Evolutionary conservation across 768 basidiomycete species (phyloP).

Genomic region (Tylopilus sp.): DNA sequence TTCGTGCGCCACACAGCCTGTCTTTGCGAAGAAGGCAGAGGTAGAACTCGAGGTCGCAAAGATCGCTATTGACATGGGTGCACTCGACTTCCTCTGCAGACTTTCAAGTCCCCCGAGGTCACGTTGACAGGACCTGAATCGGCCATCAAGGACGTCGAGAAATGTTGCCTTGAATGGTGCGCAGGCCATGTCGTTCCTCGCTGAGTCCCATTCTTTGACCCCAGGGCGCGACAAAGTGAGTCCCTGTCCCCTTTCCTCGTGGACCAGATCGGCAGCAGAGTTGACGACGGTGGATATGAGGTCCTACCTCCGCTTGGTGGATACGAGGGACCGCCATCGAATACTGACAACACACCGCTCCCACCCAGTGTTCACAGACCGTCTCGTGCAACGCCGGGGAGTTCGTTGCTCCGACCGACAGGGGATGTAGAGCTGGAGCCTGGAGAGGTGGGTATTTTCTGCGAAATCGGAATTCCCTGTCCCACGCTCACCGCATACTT

Average conservation of each 20-base stretch:
- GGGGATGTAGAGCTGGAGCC: slow-evolving; percentile 20
- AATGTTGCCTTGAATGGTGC: slow-evolving; percentile 53
- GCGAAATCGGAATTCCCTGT: slow-evolving; percentile 24
- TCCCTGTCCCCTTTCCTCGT: slow-evolving; percentile 4
- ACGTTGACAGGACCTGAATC: too few relatives aligned
- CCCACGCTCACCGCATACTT: too few relatives aligned
- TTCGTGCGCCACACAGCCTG: slow-evolving; percentile 50
- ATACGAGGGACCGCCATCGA: background rate
- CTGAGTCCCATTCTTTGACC: slow-evolving; percentile 51
- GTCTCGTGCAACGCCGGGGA: background rate
- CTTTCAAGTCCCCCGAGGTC: background rate
- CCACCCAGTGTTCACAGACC: slow-evolving; percentile 2
- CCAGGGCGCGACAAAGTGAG: slow-evolving; percentile 44
- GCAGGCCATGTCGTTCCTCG: slow-evolving; percentile 47
- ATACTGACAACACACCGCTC: background rate
- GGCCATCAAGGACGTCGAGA: slow-evolving; percentile 44
- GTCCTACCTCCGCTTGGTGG: too few relatives aligned
- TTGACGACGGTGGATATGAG: slow-evolving; percentile 1
- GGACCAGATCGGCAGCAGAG: too few relatives aligned
- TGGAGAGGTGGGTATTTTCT: slow-evolving; percentile 25
- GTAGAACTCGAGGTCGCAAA: slow-evolving; percentile 52
- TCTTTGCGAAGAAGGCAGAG: slow-evolving; percentile 45
- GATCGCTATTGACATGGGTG: slow-evolving; percentile 58
- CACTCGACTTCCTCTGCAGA: slow-evolving; percentile 51
- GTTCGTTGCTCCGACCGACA: background rate